Evolutionary conservation across 768 basidiomycete species (phyloP).

Genomic region (Collybiopsis confluens): DNA sequence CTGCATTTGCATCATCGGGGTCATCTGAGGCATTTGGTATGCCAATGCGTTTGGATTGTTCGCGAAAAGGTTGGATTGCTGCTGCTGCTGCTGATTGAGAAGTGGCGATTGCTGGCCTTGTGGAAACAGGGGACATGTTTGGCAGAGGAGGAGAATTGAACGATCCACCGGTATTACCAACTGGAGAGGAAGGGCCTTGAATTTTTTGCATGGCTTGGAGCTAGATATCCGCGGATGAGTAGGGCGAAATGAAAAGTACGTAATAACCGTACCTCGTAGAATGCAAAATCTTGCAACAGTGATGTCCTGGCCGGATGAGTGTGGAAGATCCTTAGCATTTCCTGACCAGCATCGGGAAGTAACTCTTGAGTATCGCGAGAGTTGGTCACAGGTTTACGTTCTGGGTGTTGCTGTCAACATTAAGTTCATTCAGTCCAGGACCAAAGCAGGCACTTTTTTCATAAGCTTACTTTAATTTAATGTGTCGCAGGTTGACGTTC

Average conservation of each 20-base stretch:
- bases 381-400: constrained; percentile 97
- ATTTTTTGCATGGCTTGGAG: constrained; percentile 85
- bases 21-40: constrained; percentile 57
- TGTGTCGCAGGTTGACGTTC: constrained; percentile 84
- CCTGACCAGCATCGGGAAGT: constrained; percentile 91
- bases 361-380: constrained; percentile 97
- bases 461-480: constrained; percentile 69
- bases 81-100: constrained; percentile 32
- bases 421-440: constrained; percentile 2
- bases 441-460: background rate
- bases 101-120: constrained; percentile 34
- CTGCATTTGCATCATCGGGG: constrained; percentile 61
- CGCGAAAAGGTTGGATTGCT: constrained; percentile 44
- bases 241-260: background rate
- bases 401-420: constrained; percentile 81
- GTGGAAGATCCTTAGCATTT: constrained; percentile 95
- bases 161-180: constrained; percentile 28
- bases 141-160: constrained; percentile 39
- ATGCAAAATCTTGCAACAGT: constrained; percentile 88
- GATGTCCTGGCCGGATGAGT: constrained; percentile 92
- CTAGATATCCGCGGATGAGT: constrained; percentile 35
- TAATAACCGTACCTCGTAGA: constrained; percentile 65
- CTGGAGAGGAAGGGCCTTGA: constrained; percentile 37
- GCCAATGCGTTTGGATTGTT: constrained; percentile 50
- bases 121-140: constrained; percentile 20